Evolutionary conservation across 2,329 filamentous ascomycete species (phyloP).

Genomic region (Fusarium brevicatenulatum): DNA sequence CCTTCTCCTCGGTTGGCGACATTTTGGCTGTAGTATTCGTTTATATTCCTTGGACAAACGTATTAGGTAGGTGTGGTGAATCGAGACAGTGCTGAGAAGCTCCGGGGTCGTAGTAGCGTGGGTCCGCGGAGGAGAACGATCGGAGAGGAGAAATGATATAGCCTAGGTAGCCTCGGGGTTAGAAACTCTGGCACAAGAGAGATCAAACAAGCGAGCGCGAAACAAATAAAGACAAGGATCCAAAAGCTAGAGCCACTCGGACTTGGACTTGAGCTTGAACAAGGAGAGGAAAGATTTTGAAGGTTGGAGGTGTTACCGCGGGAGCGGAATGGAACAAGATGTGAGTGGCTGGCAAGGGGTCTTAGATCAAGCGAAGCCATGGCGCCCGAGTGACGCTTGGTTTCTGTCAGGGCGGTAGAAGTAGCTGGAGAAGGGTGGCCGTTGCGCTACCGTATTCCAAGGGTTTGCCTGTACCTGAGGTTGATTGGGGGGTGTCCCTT

Average conservation of each 20-base stretch:
- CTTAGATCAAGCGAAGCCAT: conserved; percentile 28
- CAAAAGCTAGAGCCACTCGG: conserved; percentile 7
- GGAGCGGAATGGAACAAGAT: conserved; percentile 29
- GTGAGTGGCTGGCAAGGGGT: conserved; percentile 36
- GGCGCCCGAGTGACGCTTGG: conserved; percentile 32
- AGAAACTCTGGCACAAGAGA: conserved; percentile 8
- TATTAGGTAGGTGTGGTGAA: conserved; percentile 8
- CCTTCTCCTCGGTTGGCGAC: conserved; percentile 49
- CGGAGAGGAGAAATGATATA: conserved; percentile 4
- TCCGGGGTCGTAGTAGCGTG: conserved; percentile 23
- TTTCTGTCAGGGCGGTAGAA: conserved; percentile 29
- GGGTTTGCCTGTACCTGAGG: conserved; percentile 32
- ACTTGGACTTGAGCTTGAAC: neutral
- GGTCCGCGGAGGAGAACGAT: conserved; percentile 12
- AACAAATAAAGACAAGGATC: conserved; percentile 15
- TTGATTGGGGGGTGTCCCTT: neutral
- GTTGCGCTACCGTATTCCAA: conserved; percentile 20
- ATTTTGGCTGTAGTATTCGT: conserved; percentile 38
- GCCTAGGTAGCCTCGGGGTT: conserved; percentile 25
- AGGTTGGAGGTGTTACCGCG: conserved; percentile 23
- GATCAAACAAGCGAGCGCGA: conserved; percentile 4
- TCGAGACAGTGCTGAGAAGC: conserved; percentile 13
- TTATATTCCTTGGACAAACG: conserved; percentile 20
- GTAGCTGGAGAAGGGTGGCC: neutral
- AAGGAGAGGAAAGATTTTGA: conserved; percentile 14